Evolutionary conservation across 805 yeast genomes (phyloP).

Genomic region (Ogataea polymorpha): DNA sequence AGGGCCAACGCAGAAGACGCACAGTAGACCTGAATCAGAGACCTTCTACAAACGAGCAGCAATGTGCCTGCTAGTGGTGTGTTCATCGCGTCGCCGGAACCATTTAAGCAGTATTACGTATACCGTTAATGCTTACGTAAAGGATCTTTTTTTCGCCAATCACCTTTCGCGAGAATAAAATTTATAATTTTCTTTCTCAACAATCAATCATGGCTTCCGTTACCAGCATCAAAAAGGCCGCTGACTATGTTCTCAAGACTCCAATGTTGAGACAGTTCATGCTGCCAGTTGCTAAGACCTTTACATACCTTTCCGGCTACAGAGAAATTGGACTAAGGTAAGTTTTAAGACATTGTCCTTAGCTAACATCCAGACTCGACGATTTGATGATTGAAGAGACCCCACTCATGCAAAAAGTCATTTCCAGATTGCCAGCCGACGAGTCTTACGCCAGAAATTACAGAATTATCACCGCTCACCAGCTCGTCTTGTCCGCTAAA

Average conservation of each 20-base stretch:
- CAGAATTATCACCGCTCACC: conserved; percentile 91
- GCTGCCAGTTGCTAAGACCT: conserved; percentile 76
- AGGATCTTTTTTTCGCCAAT: conserved; percentile 11
- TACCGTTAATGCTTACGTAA: not conserved
- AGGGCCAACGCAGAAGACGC: conserved; percentile 21
- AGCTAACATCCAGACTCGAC: conserved; percentile 52
- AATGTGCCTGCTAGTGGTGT: conserved; percentile 27
- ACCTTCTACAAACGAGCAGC: conserved; percentile 32
- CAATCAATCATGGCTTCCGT: conserved; percentile 46
- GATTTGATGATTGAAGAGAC: conserved; percentile 87
- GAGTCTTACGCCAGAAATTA: conserved; percentile 88
- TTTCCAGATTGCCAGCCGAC: conserved; percentile 78
- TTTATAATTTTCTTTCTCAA: conserved; percentile 7
- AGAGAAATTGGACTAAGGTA: conserved; percentile 85
- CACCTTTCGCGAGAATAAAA: conserved; percentile 19
- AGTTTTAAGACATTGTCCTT: conserved; percentile 7
- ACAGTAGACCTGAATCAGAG: conserved; percentile 32
- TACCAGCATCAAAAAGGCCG: conserved; percentile 68
- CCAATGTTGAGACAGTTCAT: conserved; percentile 75
- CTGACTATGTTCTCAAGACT: conserved; percentile 76
- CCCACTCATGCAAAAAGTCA: conserved; percentile 81
- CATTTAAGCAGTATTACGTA: not conserved
- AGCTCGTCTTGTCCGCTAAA: conserved; percentile 78
- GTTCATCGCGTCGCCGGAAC: no score
- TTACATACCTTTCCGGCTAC: conserved; percentile 79